Evolutionary conservation across 768 basidiomycete species (phyloP), one percentile per base, ranked within the genome.

Genomic region (Mycena belliarum): DNA sequence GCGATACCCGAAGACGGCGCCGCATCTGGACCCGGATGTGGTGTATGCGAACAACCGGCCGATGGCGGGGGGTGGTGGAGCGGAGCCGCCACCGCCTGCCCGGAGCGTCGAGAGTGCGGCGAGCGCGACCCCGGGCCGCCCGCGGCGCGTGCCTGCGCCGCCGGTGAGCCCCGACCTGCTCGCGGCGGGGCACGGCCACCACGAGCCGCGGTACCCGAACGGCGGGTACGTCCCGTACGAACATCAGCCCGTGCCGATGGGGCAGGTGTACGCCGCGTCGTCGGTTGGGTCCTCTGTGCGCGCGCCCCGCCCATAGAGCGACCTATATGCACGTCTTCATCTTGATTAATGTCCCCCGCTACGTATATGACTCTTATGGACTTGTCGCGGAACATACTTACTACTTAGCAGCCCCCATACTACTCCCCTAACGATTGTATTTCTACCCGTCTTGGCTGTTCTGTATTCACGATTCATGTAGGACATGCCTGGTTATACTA

Each of bases 211-310:
- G 21, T 63, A 63, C 29, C 58, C 62, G 12, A 56, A 49, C 21
- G 59, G 59, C 16, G 62, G 62, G 26, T 63, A 63, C 23, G 55
- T 63, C 33, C 62, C 62, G 28, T 60, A 60, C 32, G 62, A 63
- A 2, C 62, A 60, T 42, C 57, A 53, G 20, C 35, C 55, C 8
- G 21, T 8, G 45, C 51, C 48, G 25, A 23, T 48, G 50, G 37
- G 21, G 26, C 54, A 38, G 58, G 40, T 50, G 28, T 63, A 55
- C 28, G 55, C 61, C 3, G 57, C 42, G 9, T 59, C 61, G 42
- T 59, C 57, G n/a, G 38, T 42, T 0, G 48, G 42, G 23, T 62
- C 61, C 9, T 23, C 57, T 11, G 33, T 8, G n/a, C 49, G 37
- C 16, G 25, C 20, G n/a, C 20, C 26, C n/a, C 42, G 32, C 23